A percentile compares a stretch with the other conserved stretches of the same genome.
phyloP scores from a whole-genome alignment of 768 basidiomycete genomes.

The Tulasnella sp. region DNA sequence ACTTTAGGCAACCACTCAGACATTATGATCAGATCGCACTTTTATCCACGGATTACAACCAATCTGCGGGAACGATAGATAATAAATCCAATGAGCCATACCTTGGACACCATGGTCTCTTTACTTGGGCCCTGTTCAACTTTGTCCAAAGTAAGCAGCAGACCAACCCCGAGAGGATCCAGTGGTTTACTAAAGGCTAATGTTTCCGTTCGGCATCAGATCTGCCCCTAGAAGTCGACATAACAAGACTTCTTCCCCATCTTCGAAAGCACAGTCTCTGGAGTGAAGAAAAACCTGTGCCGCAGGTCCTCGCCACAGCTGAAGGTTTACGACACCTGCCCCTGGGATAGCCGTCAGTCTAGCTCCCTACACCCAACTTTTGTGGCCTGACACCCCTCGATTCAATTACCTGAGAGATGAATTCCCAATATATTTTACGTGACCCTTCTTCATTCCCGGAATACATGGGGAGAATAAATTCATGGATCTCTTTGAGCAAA shows the following conservation, averaged over 20 bases:
- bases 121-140: not conserved
- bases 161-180: not conserved
- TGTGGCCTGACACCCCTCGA: too few relatives aligned
- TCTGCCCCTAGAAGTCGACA: not conserved
- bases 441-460: too few relatives aligned
- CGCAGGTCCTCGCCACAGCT: too few relatives aligned
- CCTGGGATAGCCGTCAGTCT: too few relatives aligned
- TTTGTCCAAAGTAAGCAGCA: not conserved
- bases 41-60: not conserved
- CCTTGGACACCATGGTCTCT: not conserved
- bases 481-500: too few relatives aligned
- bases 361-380: too few relatives aligned
- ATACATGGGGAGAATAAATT: too few relatives aligned
- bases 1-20: not conserved
- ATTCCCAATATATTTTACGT: too few relatives aligned
- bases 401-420: too few relatives aligned
- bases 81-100: not conserved
- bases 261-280: too few relatives aligned
- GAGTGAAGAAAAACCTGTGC: too few relatives aligned
- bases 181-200: not conserved
- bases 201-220: not conserved
- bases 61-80: not conserved
- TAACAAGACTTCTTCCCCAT: not conserved
- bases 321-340: too few relatives aligned
- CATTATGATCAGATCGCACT: not conserved